phyloP scores from a whole-genome alignment of 2,329 filamentous ascomycete species.

The Dothidotthia symphoricarpi region DNA sequence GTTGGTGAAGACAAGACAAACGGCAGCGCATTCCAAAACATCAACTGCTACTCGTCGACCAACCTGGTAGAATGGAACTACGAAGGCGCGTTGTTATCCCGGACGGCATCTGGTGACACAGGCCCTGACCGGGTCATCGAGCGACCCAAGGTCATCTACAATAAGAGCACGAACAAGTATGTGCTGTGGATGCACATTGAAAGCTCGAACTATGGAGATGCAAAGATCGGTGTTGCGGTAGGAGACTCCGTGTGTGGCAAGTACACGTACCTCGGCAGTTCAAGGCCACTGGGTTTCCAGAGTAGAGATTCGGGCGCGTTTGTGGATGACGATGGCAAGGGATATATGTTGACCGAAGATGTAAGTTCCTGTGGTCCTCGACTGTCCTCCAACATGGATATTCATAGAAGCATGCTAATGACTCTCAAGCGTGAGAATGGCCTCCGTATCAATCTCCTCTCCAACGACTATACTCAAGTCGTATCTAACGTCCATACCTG shows the following conservation, averaged over 20 bases:
- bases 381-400: background rate
- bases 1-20: slow-evolving; percentile 68
- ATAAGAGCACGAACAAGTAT: slow-evolving; percentile 61
- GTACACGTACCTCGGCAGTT: slow-evolving; percentile 54
- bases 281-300: slow-evolving; percentile 51
- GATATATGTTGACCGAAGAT: slow-evolving; percentile 63
- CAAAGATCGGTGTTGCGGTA: slow-evolving; percentile 63
- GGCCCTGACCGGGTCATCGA: slow-evolving; percentile 64
- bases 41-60: slow-evolving; percentile 66
- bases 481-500: slow-evolving; percentile 52
- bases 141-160: slow-evolving; percentile 67
- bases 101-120: slow-evolving; percentile 55
- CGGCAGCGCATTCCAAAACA: slow-evolving; percentile 60
- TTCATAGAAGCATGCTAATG: slow-evolving; percentile 4
- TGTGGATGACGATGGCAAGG: slow-evolving; percentile 61
- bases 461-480: slow-evolving; percentile 58
- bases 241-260: slow-evolving; percentile 59
- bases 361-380: slow-evolving; percentile 40
- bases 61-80: slow-evolving; percentile 65
- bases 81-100: slow-evolving; percentile 58
- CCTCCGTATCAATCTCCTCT: slow-evolving; percentile 58
- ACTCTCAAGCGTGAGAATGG: slow-evolving; percentile 53
- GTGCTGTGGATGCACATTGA: slow-evolving; percentile 72
- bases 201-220: slow-evolving; percentile 59
- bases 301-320: slow-evolving; percentile 61